Percentiles rank a stretch among this genome's conserved stretches.
phyloP scores from a whole-genome alignment of 1,139 yeast species.

The Candida freyschussii region DNA sequence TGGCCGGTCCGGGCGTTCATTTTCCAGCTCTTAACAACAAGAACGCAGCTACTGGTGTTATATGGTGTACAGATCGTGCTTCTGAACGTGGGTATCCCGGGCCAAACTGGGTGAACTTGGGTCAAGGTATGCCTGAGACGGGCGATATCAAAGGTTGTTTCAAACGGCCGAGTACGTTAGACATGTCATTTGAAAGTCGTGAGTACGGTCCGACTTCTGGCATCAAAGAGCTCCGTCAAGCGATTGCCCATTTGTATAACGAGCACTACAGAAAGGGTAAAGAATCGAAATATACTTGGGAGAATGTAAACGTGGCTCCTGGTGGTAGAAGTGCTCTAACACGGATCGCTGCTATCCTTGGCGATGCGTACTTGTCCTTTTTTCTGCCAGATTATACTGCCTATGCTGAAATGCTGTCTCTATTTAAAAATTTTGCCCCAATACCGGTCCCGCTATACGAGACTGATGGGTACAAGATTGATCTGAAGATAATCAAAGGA shows the following conservation, averaged over 20 bases:
- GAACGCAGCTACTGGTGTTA: constrained; percentile 64
- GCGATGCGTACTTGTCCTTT: constrained; percentile 58
- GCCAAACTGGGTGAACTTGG: constrained; percentile 57
- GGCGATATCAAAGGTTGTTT: constrained; percentile 63
- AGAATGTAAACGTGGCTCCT: constrained; percentile 64
- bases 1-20: constrained; percentile 40
- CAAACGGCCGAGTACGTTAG: constrained; percentile 48
- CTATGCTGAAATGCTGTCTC: constrained; percentile 65
- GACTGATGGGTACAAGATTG: constrained; percentile 55
- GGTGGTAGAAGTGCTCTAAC: constrained; percentile 70
- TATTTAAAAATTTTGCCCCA: constrained; percentile 63
- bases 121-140: constrained; percentile 70
- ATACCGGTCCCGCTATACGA: constrained; percentile 64
- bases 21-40: constrained; percentile 60
- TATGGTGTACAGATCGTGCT: constrained; percentile 68
- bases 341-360: constrained; percentile 60
- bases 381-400: constrained; percentile 70
- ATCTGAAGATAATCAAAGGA: constrained; percentile 48
- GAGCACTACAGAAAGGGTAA: constrained; percentile 49
- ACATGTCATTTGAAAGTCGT: constrained; percentile 48
- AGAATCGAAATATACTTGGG: constrained; percentile 54
- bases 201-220: constrained; percentile 70
- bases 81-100: constrained; percentile 54
- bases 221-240: constrained; percentile 50
- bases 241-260: constrained; percentile 59